A percentile compares a stretch with the other conserved stretches of the same genome.
phyloP scores from a whole-genome alignment of 768 basidiomycete genomes.

The Russula sp. region DNA sequence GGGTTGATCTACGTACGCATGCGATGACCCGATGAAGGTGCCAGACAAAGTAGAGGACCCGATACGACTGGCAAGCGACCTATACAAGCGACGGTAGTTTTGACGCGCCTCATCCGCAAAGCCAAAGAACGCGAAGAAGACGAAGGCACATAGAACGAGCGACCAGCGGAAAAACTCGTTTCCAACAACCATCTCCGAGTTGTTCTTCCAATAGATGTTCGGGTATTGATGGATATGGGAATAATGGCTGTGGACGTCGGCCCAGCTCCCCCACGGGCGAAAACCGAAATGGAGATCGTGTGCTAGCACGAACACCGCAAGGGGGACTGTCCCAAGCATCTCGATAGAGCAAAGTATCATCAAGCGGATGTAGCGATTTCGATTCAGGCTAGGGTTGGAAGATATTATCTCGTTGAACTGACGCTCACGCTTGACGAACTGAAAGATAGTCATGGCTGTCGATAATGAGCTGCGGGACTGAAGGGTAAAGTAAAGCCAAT shows the following conservation, averaged over 20 bases:
- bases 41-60: conserved; percentile 22
- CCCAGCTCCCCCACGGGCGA: conserved; percentile 42
- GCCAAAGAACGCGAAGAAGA: conserved; percentile 51
- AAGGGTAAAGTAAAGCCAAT: background rate
- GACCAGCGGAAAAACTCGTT: conserved; percentile 41
- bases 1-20: background rate
- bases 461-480: background rate
- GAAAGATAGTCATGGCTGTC: conserved; percentile 28
- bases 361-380: conserved; percentile 41
- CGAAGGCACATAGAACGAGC: conserved; percentile 32
- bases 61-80: conserved; percentile 28
- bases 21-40: conserved; percentile 10
- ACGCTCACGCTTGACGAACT: conserved; percentile 26
- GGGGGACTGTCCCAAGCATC: conserved; percentile 31
- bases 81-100: conserved; percentile 30
- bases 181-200: conserved; percentile 1
- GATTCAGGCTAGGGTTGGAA: conserved; percentile 35
- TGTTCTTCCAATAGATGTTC: conserved; percentile 34
- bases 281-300: conserved; percentile 19
- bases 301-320: too few species aligned
- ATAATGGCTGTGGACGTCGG: conserved; percentile 45
- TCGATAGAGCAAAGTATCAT: conserved; percentile 33
- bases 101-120: conserved; percentile 46
- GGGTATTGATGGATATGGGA: conserved; percentile 36
- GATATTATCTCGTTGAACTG: conserved; percentile 30